Evolutionary conservation across 768 basidiomycete genomes (phyloP).

Genomic region (Macrolepiota fuliginosa): DNA sequence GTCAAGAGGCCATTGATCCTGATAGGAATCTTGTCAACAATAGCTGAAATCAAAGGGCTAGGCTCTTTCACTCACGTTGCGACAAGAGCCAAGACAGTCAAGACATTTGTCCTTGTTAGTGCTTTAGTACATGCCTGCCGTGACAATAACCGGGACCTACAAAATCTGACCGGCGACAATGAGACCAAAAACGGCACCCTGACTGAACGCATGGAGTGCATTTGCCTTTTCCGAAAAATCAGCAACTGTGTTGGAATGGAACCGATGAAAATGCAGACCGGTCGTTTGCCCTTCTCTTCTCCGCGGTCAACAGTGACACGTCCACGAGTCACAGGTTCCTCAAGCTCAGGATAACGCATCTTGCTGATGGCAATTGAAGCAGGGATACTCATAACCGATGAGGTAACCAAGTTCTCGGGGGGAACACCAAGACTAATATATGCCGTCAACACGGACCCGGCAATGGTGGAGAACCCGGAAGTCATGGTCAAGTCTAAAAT

Average conservation of each 20-base stretch:
- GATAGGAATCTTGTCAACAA: not conserved
- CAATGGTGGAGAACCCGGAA: conserved; percentile 91
- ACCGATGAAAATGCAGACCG: conserved; percentile 34
- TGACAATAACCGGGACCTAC: conserved; percentile 35
- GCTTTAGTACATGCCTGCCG: not conserved
- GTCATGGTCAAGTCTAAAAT: conserved; percentile 73
- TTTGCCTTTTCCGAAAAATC: conserved; percentile 46
- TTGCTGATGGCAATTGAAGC: conserved; percentile 93
- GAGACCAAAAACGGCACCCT: conserved; percentile 82
- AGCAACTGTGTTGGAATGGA: not conserved
- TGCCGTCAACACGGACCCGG: conserved; percentile 84
- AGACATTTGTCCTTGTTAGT: conserved; percentile 64
- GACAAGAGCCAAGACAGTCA: conserved; percentile 83
- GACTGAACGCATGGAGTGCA: conserved; percentile 84
- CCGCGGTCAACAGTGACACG: conserved; percentile 80
- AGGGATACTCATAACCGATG: conserved; percentile 94
- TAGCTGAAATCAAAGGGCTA: too few species aligned
- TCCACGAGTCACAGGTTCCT: conserved; percentile 85
- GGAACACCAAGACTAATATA: conserved; percentile 82
- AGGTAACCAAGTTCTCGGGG: conserved; percentile 76
- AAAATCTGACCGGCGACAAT: conserved; percentile 86
- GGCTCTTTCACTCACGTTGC: conserved; percentile 39
- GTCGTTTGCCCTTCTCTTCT: conserved; percentile 43
- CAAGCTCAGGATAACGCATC: conserved; percentile 78
- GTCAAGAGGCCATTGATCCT: conserved; percentile 82